Evolutionary conservation across 1,284 basidiomycete genomes (phyloP).

Genomic region (Sanghuangporus baumii): DNA sequence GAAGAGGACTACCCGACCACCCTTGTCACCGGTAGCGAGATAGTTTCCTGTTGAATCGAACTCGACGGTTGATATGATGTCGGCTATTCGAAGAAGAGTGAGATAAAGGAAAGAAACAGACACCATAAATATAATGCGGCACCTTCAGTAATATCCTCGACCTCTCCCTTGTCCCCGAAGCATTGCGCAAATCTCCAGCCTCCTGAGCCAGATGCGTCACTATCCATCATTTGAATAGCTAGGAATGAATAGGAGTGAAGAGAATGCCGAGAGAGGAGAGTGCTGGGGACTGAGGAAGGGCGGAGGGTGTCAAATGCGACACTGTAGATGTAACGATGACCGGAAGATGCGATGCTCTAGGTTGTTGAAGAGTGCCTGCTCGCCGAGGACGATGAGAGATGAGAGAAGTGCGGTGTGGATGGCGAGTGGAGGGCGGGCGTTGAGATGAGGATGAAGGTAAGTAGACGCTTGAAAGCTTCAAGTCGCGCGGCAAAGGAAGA

Average conservation of each 20-base stretch:
- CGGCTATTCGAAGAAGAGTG: slow-evolving; percentile 52
- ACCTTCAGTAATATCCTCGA: slow-evolving; percentile 99
- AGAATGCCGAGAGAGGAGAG: slow-evolving; percentile 18
- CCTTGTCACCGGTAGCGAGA: slow-evolving; percentile 99
- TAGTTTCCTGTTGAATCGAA: slow-evolving; percentile 99
- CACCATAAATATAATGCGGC: slow-evolving; percentile 20
- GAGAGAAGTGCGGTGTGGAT: neutral
- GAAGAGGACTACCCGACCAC: slow-evolving; percentile 96
- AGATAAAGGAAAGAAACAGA: slow-evolving; percentile 21
- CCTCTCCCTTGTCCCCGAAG: slow-evolving; percentile 98
- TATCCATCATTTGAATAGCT: slow-evolving; percentile 44
- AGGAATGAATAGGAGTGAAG: slow-evolving; percentile 10
- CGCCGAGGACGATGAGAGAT: neutral
- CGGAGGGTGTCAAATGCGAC: slow-evolving; percentile 16
- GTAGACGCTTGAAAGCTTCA: neutral
- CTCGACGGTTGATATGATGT: slow-evolving; percentile 99
- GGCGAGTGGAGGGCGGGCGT: neutral
- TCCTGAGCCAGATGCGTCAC: slow-evolving; percentile 79
- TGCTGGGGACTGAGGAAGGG: slow-evolving; percentile 16
- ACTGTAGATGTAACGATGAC: neutral
- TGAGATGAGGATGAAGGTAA: neutral
- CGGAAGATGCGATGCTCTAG: neutral
- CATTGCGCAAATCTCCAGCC: slow-evolving; percentile 99
- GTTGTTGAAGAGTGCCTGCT: neutral
- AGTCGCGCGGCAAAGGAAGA: neutral